Evolutionary conservation across 495 filamentous ascomycete species (phyloP).

Genomic region (Penicillium turbatum): DNA sequence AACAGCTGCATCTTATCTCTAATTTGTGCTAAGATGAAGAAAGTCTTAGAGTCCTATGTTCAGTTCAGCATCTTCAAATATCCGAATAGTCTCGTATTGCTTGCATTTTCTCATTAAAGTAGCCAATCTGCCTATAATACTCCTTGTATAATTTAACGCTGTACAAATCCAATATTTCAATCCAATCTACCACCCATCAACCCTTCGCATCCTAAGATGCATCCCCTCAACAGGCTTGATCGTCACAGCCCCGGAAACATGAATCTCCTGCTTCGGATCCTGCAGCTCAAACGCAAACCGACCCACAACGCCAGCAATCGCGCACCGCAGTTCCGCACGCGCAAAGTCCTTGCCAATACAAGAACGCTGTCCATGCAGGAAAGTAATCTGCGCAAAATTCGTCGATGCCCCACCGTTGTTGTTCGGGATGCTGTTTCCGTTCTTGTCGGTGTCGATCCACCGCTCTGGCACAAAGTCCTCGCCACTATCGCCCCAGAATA

Average conservation of each 20-base stretch:
- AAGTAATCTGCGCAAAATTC: conserved; percentile 46
- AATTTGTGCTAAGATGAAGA: too few relatives aligned
- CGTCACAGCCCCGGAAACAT: conserved; percentile 60
- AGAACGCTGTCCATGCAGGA: conserved; percentile 45
- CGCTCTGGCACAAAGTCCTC: conserved; percentile 45
- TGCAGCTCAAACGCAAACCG: conserved; percentile 50
- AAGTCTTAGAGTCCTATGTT: too few relatives aligned
- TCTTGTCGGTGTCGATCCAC: conserved; percentile 44
- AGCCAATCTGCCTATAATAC: too few relatives aligned
- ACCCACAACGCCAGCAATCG: conserved; percentile 35
- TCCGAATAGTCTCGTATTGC: too few relatives aligned
- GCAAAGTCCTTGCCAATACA: conserved; percentile 53
- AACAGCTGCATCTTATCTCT: background rate
- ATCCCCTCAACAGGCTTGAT: conserved; percentile 62
- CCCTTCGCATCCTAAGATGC: conserved; percentile 52
- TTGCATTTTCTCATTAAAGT: too few relatives aligned
- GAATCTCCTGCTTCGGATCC: conserved; percentile 55
- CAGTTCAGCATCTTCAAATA: too few relatives aligned
- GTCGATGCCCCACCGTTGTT: conserved; percentile 40
- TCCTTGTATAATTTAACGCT: too few relatives aligned
- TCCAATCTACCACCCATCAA: conserved; percentile 59
- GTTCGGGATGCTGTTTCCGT: conserved; percentile 24
- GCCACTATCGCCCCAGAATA: conserved; percentile 41
- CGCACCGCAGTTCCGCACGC: conserved; percentile 37
- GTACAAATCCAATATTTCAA: too few relatives aligned